Conservation (phyloP, 1,139 yeast species). For the Nakaseomyces glabratus region DNA sequence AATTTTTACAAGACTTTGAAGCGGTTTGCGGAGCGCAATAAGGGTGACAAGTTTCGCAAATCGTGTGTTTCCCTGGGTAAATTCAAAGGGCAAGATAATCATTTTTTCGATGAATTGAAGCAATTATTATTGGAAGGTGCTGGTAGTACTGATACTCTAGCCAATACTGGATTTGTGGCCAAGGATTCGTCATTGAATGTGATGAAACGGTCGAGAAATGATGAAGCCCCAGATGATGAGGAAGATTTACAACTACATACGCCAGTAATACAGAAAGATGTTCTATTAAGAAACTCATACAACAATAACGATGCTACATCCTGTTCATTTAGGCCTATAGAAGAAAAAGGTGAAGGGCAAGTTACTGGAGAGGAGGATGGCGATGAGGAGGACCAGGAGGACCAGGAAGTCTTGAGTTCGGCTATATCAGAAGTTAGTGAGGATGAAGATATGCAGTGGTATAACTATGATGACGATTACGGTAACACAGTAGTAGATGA, state of each 20-base stretch:
- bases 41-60: slow-evolving; percentile 16
- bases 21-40: slow-evolving; percentile 15
- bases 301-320: too few relatives aligned
- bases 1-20: slow-evolving; percentile 18
- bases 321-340: too few relatives aligned
- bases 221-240: too few relatives aligned
- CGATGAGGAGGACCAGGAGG: too few relatives aligned
- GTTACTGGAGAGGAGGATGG: too few relatives aligned
- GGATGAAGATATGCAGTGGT: slow-evolving; percentile 30
- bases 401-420: too few relatives aligned
- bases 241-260: too few relatives aligned
- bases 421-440: background rate
- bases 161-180: background rate
- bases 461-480: slow-evolving; percentile 26
- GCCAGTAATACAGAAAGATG: too few relatives aligned
- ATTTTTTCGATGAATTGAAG: slow-evolving; percentile 17
- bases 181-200: too few relatives aligned
- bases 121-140: slow-evolving; percentile 3
- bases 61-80: slow-evolving; percentile 24
- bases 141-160: background rate
- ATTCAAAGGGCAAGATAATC: slow-evolving; percentile 16
- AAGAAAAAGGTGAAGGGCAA: too few relatives aligned
- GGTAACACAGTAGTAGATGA: slow-evolving; percentile 19
- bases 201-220: too few relatives aligned
- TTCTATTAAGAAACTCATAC: too few relatives aligned